Base-by-base conservation (phyloP, 2,329 filamentous ascomycete genomes). In the Aspergillus thermomutatus region DNA sequence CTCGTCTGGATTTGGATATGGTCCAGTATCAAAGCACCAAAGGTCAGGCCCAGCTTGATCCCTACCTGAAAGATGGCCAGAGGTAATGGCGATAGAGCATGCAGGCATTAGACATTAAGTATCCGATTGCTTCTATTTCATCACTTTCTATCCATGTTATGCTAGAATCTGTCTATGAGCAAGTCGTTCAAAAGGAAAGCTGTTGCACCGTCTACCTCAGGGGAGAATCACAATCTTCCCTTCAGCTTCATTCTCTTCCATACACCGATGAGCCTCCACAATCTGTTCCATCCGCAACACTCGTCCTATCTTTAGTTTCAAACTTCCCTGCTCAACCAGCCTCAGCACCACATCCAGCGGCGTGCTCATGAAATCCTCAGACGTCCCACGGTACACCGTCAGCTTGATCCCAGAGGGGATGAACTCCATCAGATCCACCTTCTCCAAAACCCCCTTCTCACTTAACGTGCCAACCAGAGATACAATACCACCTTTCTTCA, bases 381-480 rank as follows among this genome's bases (percentile, higher is more conserved):
- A 60, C 4, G 70, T 71, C 6, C 77, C 78, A 27, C 57, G 52
- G 62, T 80, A 80, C 0, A 62, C 64, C 3, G 79, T 80, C 57
- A 81, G 59, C 56, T 68, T 73, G 7, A 76, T 72, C 10, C 66
- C 68, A 1, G 64, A 68, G 0, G 77, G 77, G 40, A 80, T 78
- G 4, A 66, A 56, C 17, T 69, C 75, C 76, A 80, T 79, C 1
- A 77, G 77, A 53, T 67, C 70, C 54, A 79, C 74, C 7, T 73
- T 62, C 4, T 75, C 64, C 27, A 75, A 60, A 4, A 54, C 58
- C 77, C 78, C 79, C 45, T 70, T 68, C 53, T 77, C 75, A 4
- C 77, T 76, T 11, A 79, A 75, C 27, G 79, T 79, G 1, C 79
- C 79, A 0, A 75, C 72, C 72, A 81, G 72, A 57, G 77, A 80